Evolutionary conservation across 805 yeast species (phyloP).

Genomic region (Soucietia sequanensis): DNA sequence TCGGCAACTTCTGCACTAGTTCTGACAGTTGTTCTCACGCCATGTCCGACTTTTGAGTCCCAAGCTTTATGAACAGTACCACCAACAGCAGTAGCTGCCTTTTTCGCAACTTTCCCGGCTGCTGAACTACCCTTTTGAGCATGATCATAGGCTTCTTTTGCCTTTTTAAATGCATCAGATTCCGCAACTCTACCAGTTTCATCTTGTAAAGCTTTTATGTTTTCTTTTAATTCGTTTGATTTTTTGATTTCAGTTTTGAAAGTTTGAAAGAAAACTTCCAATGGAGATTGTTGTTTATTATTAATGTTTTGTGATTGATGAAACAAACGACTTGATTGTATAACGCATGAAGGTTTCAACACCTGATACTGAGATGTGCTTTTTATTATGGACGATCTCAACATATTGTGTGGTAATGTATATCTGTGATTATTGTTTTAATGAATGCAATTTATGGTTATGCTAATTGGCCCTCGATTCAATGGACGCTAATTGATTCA

Average conservation of each 20-base stretch:
- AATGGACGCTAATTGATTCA: too few relatives aligned
- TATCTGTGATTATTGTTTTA: too few relatives aligned
- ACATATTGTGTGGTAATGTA: too few relatives aligned
- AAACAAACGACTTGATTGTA: conserved; percentile 14
- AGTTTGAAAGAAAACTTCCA: conserved; percentile 90
- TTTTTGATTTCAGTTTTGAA: conserved; percentile 90
- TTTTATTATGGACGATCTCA: conserved; percentile 6
- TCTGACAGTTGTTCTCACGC: conserved; percentile 81
- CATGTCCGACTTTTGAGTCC: conserved; percentile 92
- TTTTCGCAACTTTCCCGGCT: conserved; percentile 69
- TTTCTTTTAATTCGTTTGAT: conserved; percentile 83
- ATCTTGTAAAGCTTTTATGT: conserved; percentile 91
- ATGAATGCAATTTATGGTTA: too few relatives aligned
- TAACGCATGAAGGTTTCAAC: too few relatives aligned
- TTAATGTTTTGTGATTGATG: conserved; percentile 12
- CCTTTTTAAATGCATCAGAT: conserved; percentile 87
- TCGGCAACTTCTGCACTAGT: conserved; percentile 84
- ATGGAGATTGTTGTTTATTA: conserved; percentile 62
- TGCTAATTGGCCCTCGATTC: too few relatives aligned
- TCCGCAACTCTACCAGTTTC: conserved; percentile 95
- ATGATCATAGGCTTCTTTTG: conserved; percentile 85
- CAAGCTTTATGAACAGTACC: conserved; percentile 87
- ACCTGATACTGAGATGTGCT: conserved; percentile 1
- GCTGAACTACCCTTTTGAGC: conserved; percentile 76
- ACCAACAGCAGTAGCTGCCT: conserved; percentile 94